A percentile compares a stretch with the other conserved stretches of the same genome.
These are phyloP conservation scores for Caloboletus inedulis DNA, from an alignment of 1,284 basidiomycete genomes.

Conservation along the genomic window DNA sequence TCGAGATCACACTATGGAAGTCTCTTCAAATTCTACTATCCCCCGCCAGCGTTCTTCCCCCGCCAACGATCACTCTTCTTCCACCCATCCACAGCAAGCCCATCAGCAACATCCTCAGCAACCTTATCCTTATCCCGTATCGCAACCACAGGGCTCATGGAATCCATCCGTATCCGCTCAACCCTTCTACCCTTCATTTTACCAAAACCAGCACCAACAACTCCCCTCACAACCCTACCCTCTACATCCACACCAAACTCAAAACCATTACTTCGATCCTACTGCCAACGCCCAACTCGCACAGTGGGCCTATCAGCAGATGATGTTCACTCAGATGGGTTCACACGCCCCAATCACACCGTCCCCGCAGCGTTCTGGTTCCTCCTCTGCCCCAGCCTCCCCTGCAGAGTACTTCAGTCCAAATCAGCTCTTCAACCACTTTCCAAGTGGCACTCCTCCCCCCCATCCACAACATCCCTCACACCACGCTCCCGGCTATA, in stretches of 20 bases:
- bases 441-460: conserved; percentile 68
- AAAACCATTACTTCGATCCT: conserved; percentile 64
- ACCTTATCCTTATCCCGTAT: conserved; percentile 41
- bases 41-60: conserved; percentile 56
- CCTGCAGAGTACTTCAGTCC: conserved; percentile 54
- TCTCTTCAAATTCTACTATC: conserved; percentile 37
- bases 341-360: conserved; percentile 32
- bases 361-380: conserved; percentile 36
- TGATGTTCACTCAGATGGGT: conserved; percentile 64
- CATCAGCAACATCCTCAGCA: conserved; percentile 35
- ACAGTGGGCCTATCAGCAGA: conserved; percentile 84
- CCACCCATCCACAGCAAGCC: conserved; percentile 32
- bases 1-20: conserved; percentile 61
- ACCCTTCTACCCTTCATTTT: conserved; percentile 71
- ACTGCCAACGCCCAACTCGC: conserved; percentile 68
- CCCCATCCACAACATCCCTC: conserved; percentile 48
- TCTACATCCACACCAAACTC: conserved; percentile 44
- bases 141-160: conserved; percentile 58
- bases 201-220: conserved; percentile 63
- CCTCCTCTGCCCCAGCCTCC: conserved; percentile 31
- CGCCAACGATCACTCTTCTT: conserved; percentile 44
- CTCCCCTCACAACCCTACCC: conserved; percentile 39
- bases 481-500: conserved; percentile 39
- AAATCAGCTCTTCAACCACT: conserved; percentile 59
- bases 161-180: conserved; percentile 57